These are phyloP conservation scores for Talaromyces borbonicus DNA, from an alignment of 495 filamentous ascomycete species.

Conservation along the genomic window DNA sequence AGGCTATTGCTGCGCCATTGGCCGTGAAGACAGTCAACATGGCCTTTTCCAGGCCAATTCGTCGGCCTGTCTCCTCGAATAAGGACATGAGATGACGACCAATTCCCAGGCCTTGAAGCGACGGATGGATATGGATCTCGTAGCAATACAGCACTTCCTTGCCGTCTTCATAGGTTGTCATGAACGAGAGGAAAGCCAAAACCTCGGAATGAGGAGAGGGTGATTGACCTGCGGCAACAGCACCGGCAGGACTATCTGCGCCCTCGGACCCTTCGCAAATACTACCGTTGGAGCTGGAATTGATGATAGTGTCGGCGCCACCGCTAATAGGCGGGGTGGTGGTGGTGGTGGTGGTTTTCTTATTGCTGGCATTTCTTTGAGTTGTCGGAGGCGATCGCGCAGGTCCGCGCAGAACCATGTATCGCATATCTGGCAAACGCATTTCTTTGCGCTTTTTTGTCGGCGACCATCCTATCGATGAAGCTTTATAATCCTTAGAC, in stretches of 20 bases:
- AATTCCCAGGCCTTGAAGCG: constrained; percentile 38
- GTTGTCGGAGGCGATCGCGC: neutral
- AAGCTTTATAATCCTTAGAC: constrained; percentile 51
- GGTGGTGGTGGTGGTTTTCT: neutral
- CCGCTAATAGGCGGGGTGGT: neutral
- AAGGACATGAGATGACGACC: constrained; percentile 30
- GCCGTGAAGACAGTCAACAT: constrained; percentile 78
- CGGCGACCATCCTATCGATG: constrained; percentile 59
- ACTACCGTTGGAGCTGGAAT: too few species aligned
- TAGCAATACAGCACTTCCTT: constrained; percentile 75
- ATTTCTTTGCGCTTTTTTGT: constrained; percentile 64
- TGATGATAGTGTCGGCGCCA: too few species aligned
- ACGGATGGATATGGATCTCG: constrained; percentile 64
- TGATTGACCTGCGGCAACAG: neutral
- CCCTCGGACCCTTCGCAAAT: too few species aligned
- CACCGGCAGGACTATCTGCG: too few species aligned
- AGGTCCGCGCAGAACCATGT: constrained; percentile 44
- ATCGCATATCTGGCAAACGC: constrained; percentile 58
- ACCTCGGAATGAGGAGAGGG: constrained; percentile 5
- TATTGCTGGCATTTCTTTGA: neutral
- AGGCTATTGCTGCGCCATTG: constrained; percentile 50
- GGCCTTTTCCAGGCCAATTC: constrained; percentile 49
- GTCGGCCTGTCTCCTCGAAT: constrained; percentile 34
- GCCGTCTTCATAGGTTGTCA: constrained; percentile 73
- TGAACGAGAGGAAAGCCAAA: constrained; percentile 67